phyloP scores from a whole-genome alignment of 345 rosid genomes.

The Euphorbia pulcherrima region DNA sequence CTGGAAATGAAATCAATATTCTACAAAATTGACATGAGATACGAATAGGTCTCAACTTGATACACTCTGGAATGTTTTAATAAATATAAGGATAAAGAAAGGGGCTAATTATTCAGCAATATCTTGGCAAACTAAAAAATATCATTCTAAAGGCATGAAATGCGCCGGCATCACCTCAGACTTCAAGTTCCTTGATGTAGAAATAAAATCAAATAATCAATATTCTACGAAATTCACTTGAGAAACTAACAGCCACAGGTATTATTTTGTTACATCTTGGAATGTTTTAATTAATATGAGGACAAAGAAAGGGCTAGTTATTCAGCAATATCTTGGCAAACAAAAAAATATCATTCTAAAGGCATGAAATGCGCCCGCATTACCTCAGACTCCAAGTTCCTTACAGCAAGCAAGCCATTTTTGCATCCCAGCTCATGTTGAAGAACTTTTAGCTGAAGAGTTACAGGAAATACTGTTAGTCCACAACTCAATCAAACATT shows the following conservation, averaged over 20 bases:
- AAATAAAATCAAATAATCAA: too few species aligned
- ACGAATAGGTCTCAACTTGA: not conserved
- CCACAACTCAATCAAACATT: slow-evolving; percentile 10
- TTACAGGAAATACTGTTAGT: slow-evolving; percentile 19
- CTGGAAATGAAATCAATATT: slow-evolving; percentile 8
- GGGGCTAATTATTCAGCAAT: not conserved
- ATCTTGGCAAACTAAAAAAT: not conserved
- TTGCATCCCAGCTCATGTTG: slow-evolving; percentile 73
- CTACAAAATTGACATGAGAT: slow-evolving; percentile 6
- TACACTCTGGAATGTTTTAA: not conserved
- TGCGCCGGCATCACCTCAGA: slow-evolving; percentile 19
- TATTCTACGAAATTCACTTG: slow-evolving; percentile 5
- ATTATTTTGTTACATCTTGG: not conserved
- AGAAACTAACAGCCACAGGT: not conserved
- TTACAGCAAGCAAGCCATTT: slow-evolving; percentile 43
- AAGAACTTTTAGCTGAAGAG: slow-evolving; percentile 53
- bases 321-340: slow-evolving; percentile 5
- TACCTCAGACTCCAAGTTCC: slow-evolving; percentile 32
- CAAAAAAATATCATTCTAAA: not conserved
- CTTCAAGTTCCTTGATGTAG: too few species aligned
- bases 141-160: not conserved
- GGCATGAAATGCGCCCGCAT: not conserved
- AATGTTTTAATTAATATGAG: not conserved
- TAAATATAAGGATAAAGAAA: not conserved
- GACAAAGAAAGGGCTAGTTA: not conserved